A percentile compares a stretch with the other conserved stretches of the same genome.
Conservation (phyloP, 1,284 basidiomycete genomes). For the Sanghuangporus weigelae region DNA sequence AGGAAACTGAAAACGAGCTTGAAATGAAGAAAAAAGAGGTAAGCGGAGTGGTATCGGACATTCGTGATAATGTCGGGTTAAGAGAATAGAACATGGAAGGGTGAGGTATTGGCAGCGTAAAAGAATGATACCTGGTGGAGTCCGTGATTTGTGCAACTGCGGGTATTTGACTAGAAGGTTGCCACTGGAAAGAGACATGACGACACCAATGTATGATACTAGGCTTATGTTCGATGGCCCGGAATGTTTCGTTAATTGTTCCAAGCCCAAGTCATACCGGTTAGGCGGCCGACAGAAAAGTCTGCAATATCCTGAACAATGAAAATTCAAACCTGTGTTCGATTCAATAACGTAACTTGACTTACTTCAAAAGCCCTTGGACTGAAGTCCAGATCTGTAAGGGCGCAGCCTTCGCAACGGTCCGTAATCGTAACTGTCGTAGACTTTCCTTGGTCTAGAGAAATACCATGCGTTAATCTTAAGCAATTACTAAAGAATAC, state of each 20-base stretch:
- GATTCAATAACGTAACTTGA: not conserved
- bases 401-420: conserved; percentile 36
- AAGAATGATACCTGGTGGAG: not conserved
- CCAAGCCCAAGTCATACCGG: conserved; percentile 19
- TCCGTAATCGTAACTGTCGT: conserved; percentile 37
- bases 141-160: conserved; percentile 1
- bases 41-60: not conserved
- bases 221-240: not conserved
- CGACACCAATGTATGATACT: not conserved
- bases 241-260: not conserved
- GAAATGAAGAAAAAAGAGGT: not conserved
- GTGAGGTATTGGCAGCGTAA: not conserved
- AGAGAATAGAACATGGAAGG: not conserved
- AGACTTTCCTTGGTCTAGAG: conserved; percentile 30
- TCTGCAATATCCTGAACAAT: conserved; percentile 26
- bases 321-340: not conserved
- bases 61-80: not conserved
- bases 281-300: conserved; percentile 24
- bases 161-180: conserved; percentile 2
- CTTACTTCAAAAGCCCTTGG: conserved; percentile 31
- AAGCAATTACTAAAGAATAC: not conserved
- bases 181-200: not conserved
- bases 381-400: conserved; percentile 37
- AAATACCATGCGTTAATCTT: conserved; percentile 7
- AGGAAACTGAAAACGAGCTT: not conserved